Conservation (phyloP, 106 monocot species). For the Allium cepa region DNA sequence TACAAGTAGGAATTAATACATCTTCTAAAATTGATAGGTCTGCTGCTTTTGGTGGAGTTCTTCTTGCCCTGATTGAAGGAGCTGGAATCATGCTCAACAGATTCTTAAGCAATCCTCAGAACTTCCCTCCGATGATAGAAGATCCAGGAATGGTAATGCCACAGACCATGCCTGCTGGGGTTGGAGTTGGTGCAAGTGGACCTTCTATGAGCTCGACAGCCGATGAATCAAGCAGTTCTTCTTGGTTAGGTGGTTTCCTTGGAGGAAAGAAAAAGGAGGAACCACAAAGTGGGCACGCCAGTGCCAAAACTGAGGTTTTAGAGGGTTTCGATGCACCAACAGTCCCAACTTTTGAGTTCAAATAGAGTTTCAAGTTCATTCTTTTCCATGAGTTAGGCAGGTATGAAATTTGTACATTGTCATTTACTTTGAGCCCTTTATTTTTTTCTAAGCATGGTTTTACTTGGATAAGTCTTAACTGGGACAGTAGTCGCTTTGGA, state of each 20-base stretch:
- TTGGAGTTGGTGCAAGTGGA: constrained; percentile 1
- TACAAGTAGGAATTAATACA: too few relatives aligned
- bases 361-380: constrained; percentile 7
- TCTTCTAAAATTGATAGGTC: background rate
- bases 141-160: constrained; percentile 10
- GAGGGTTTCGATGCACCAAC: constrained; percentile 24
- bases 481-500: too few relatives aligned
- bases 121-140: constrained; percentile 17
- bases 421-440: too few relatives aligned
- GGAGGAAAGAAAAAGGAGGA: constrained; percentile 18
- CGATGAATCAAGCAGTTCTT: constrained; percentile 9
- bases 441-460: too few relatives aligned
- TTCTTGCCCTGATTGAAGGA: constrained; percentile 22
- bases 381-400: background rate
- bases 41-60: constrained; percentile 19
- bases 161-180: constrained; percentile 10
- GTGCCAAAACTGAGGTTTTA: constrained; percentile 11
- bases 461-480: too few relatives aligned
- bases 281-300: background rate
- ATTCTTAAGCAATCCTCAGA: constrained; percentile 14
- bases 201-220: background rate
- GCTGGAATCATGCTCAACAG: constrained; percentile 29
- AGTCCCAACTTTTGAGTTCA: constrained; percentile 21
- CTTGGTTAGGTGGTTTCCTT: constrained; percentile 18
- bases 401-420: background rate